Evolutionary conservation across 2,329 filamentous ascomycete genomes (phyloP).

Genomic region (Aspergillus hortae): DNA sequence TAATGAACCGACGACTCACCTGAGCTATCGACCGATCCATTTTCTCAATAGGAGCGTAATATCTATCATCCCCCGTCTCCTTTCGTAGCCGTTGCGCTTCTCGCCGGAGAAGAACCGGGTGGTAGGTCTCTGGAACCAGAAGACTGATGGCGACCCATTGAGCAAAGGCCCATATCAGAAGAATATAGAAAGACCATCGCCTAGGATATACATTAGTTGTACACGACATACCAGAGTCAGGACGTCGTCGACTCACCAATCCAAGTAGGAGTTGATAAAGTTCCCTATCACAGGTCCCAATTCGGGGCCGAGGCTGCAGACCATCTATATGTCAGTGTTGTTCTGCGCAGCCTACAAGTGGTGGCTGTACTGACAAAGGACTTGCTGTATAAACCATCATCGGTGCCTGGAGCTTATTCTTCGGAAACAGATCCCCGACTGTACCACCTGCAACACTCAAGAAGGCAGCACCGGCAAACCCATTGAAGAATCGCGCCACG

Average conservation of each 20-base stretch:
- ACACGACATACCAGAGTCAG: no score
- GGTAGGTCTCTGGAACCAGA: constrained; percentile 81
- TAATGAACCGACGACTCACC: constrained; percentile 52
- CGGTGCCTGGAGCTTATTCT: no score
- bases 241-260: constrained; percentile 27
- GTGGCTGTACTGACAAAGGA: no score
- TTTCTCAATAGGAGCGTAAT: constrained; percentile 70
- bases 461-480: no score
- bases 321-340: no score
- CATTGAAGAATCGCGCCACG: no score
- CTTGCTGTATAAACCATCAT: no score
- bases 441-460: no score
- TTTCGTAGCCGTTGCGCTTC: constrained; percentile 67
- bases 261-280: constrained; percentile 12
- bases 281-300: not conserved
- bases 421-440: no score
- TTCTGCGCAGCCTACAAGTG: no score
- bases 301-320: no score
- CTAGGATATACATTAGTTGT: no score
- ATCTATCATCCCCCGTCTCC: constrained; percentile 68
- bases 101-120: constrained; percentile 35
- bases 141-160: constrained; percentile 61
- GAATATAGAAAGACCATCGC: constrained; percentile 74
- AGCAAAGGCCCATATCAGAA: constrained; percentile 70
- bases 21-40: constrained; percentile 34